Conservation (phyloP, 1,284 basidiomycete species). For the Cutaneotrichosporon mucoides region DNA sequence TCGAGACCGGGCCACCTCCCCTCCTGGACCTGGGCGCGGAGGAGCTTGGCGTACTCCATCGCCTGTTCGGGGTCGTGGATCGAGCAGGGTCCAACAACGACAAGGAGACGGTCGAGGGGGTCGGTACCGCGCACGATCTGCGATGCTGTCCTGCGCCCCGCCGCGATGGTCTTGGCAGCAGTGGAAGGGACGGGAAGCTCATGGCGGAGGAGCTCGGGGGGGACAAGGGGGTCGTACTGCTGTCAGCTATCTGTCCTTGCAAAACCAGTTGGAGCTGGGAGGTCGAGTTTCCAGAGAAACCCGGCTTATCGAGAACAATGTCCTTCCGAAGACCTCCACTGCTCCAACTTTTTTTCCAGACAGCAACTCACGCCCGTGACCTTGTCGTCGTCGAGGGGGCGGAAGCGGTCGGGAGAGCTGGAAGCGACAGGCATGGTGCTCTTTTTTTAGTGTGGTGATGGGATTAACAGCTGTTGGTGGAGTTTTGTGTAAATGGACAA, state of each 20-base stretch:
- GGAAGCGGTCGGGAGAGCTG: conserved; percentile 37
- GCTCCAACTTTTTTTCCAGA: not conserved
- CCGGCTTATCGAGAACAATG: too few species aligned
- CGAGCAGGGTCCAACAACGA: conserved; percentile 92
- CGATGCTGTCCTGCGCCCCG: conserved; percentile 71
- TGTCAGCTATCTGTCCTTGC: not conserved
- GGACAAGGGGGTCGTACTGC: conserved; percentile 88
- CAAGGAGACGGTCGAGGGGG: conserved; percentile 66
- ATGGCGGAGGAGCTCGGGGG: conserved; percentile 80
- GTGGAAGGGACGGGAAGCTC: conserved; percentile 60
- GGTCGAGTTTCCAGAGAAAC: too few species aligned
- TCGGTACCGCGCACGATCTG: conserved; percentile 76
- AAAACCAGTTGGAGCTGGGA: not conserved
- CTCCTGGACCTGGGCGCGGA: conserved; percentile 62
- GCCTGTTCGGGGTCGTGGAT: conserved; percentile 89
- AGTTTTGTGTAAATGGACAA: too few species aligned
- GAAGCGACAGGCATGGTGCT: conserved; percentile 34
- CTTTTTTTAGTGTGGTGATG: not conserved
- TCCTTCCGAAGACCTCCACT: not conserved
- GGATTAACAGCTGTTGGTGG: too few species aligned
- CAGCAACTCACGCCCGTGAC: conserved; percentile 41
- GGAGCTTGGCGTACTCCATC: conserved; percentile 76
- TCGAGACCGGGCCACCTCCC: conserved; percentile 67
- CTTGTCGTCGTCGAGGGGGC: conserved; percentile 43
- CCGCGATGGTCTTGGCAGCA: conserved; percentile 62